phyloP scores from a whole-genome alignment of 1,284 basidiomycete species.

The Phellopilus nigrolimitatus region DNA sequence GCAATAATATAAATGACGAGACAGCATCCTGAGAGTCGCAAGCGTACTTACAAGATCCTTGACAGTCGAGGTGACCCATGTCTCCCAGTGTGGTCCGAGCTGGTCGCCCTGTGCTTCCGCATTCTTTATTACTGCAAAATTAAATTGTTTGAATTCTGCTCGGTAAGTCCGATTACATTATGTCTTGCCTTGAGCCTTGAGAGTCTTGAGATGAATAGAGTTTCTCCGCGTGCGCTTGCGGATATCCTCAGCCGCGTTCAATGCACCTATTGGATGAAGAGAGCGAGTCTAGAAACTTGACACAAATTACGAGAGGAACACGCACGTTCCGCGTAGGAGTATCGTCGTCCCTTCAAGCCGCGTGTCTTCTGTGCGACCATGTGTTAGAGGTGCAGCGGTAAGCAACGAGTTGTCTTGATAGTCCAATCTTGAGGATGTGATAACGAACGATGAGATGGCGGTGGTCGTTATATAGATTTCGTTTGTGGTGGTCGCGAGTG shows the following conservation, averaged over 20 bases:
- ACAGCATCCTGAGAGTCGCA: neutral
- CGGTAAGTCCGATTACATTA: neutral
- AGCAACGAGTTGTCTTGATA: neutral
- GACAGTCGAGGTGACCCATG: slow-evolving; percentile 44
- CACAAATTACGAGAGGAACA: neutral
- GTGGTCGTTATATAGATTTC: neutral
- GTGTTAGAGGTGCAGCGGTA: too few species aligned
- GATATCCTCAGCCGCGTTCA: slow-evolving; percentile 39
- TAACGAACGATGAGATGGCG: neutral
- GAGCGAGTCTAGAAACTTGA: slow-evolving; percentile 1
- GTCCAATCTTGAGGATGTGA: neutral
- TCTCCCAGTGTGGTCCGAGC: slow-evolving; percentile 46
- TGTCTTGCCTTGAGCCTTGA: slow-evolving; percentile 36
- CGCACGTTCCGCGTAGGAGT: slow-evolving; percentile 42
- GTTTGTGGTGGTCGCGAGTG: neutral
- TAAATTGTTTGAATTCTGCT: neutral
- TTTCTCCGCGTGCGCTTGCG: slow-evolving; percentile 42
- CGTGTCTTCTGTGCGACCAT: slow-evolving; percentile 23
- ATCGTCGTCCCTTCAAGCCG: slow-evolving; percentile 34
- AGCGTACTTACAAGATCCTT: slow-evolving; percentile 38
- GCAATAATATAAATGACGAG: slow-evolving; percentile 26
- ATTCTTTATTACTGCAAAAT: slow-evolving; percentile 39
- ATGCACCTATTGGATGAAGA: slow-evolving; percentile 34
- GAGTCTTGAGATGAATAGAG: slow-evolving; percentile 41
- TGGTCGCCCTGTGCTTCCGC: slow-evolving; percentile 42